Percentiles rank a stretch among this genome's conserved stretches.
These are phyloP conservation scores for Melanomma pulvis-pyrius DNA, from an alignment of 495 filamentous ascomycete species.

Conservation along the genomic window DNA sequence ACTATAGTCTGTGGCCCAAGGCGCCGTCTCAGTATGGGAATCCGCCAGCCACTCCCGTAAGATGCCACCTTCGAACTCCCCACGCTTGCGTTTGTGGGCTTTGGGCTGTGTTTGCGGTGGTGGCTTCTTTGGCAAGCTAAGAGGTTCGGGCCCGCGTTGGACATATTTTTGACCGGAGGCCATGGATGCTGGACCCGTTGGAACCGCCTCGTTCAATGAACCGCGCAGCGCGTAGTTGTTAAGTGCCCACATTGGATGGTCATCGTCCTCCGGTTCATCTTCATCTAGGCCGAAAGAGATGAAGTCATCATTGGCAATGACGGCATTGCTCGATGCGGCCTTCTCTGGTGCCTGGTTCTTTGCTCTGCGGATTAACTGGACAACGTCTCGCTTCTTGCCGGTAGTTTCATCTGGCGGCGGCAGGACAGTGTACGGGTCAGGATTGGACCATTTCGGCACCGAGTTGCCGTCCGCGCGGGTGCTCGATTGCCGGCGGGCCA, in stretches of 20 bases:
- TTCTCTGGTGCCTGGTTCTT: slow-evolving; percentile 54
- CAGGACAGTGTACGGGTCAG: slow-evolving; percentile 83
- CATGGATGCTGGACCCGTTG: not conserved
- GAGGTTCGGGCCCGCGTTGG: not conserved
- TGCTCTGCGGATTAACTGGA: slow-evolving; percentile 85
- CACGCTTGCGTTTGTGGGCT: slow-evolving; percentile 69
- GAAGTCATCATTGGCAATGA: slow-evolving; percentile 72
- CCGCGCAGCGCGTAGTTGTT: not conserved
- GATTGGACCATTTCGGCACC: slow-evolving; percentile 85
- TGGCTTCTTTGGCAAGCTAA: slow-evolving; percentile 29
- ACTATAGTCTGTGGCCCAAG: slow-evolving; percentile 40
- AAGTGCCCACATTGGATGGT: not conserved
- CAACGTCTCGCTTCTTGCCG: slow-evolving; percentile 76
- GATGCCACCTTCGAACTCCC: slow-evolving; percentile 59
- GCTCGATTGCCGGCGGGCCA: not conserved
- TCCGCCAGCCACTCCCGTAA: slow-evolving; percentile 59
- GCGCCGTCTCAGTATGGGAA: slow-evolving; percentile 53
- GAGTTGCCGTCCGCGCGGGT: slow-evolving; percentile 46
- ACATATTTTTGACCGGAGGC: slow-evolving; percentile 5
- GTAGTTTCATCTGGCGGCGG: slow-evolving; percentile 69
- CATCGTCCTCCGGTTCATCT: slow-evolving; percentile 38
- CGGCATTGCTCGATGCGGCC: slow-evolving; percentile 53
- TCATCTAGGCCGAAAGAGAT: slow-evolving; percentile 75
- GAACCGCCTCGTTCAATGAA: slow-evolving; percentile 20
- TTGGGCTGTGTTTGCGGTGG: slow-evolving; percentile 28